Base-by-base conservation (phyloP, 257 asterid species). In the Gardenia jasminoides region DNA sequence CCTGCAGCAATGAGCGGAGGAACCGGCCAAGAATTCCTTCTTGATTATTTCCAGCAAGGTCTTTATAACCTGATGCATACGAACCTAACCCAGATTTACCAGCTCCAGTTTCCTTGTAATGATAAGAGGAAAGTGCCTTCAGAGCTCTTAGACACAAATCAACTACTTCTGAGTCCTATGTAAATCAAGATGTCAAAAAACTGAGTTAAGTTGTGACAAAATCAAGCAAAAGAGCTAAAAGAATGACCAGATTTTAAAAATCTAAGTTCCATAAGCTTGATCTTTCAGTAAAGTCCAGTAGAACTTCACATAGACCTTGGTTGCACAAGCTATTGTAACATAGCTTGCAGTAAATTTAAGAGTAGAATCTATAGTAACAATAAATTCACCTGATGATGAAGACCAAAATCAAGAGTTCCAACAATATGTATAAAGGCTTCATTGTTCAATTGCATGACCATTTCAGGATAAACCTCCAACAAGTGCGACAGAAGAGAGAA, bases 381-480 rank as follows among this genome's bases (percentile, higher is more conserved):
- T 80, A 19, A 54, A 65, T 59, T 83, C 84, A 94, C 99, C 99
- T 88, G 97, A 86, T 92, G 93, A 67, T 74, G 95, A 86, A 95
- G 91, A 76, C 97, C 99, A 56, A 90, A 92, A 67, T 91, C 97
- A 85, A 95, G 90, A 81, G 97, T 89, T 80, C 91, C 94, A 81
- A 87, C 77, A 82, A 95, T 88, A 87, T 86, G 97, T 80, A 80
- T 85, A 36, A 90, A 91, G 78, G 97, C 93, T 81, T 93, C 97
- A 47, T 72, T 78, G 61, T 84, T 91, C 72, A 95, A 80, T 80
- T 89, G 94, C 74, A 89, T 86, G 44, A 92, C 84, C 86, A 88
- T 85, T 86, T 95, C 98, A 68, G 99, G 99, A 85, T 95, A 95
- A 64, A 92, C 96, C 89, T 92, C 98, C 94, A 95, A 88, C 97